Conservation (phyloP, 1,284 basidiomycete genomes). For the Irpex sp. region DNA sequence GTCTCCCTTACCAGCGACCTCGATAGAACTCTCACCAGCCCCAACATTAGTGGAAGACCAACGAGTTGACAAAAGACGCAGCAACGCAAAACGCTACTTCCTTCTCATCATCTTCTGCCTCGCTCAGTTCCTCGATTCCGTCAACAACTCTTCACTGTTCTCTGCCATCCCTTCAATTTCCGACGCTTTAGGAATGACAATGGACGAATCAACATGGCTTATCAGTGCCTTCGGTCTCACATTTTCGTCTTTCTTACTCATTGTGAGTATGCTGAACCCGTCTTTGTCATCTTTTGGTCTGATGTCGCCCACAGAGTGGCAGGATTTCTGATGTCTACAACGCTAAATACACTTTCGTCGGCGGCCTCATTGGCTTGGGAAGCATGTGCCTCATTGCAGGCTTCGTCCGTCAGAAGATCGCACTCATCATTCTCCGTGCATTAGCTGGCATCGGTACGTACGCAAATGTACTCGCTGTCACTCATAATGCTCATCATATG, state of each 20-base stretch:
- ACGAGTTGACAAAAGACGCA: constrained; percentile 22
- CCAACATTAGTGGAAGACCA: constrained; percentile 22
- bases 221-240: constrained; percentile 29
- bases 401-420: constrained; percentile 35
- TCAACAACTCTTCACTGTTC: constrained; percentile 44
- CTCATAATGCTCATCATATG: neutral
- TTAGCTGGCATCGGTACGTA: constrained; percentile 34
- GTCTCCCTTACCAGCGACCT: too few relatives aligned
- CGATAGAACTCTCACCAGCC: neutral
- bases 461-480: neutral
- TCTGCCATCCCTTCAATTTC: constrained; percentile 35
- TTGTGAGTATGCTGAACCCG: constrained; percentile 18
- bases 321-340: constrained; percentile 29
- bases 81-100: constrained; percentile 21
- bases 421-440: constrained; percentile 37
- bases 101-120: constrained; percentile 38
- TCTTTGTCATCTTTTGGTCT: neutral
- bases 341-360: constrained; percentile 27
- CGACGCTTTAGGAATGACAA: constrained; percentile 20
- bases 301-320: constrained; percentile 19
- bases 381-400: constrained; percentile 34
- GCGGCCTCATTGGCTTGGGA: constrained; percentile 31
- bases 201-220: constrained; percentile 27
- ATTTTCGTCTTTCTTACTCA: constrained; percentile 28
- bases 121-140: constrained; percentile 41